Conservation (phyloP, 345 rosid species). For the Syzygium aromaticum region DNA sequence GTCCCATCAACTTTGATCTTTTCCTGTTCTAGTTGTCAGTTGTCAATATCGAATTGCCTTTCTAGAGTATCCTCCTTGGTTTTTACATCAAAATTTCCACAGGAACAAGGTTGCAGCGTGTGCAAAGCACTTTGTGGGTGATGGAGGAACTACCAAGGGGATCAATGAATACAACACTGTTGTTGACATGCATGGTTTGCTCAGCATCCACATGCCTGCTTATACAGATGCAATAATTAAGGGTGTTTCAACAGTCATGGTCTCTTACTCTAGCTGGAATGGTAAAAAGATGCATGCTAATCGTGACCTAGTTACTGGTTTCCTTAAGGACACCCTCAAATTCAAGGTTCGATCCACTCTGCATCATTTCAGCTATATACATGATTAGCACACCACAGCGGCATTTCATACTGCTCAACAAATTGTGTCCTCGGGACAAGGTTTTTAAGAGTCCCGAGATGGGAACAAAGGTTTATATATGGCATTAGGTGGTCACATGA, state of each 20-base stretch:
- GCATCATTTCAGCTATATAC: background rate
- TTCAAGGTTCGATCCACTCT: constrained; percentile 45
- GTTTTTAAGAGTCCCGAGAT: background rate
- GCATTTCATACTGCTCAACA: background rate
- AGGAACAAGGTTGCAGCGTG: constrained; percentile 94
- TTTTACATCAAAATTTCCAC: background rate
- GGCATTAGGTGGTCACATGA: background rate
- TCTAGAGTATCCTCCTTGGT: background rate
- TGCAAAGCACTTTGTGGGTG: constrained; percentile 95
- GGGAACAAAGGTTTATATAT: background rate
- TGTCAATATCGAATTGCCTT: background rate
- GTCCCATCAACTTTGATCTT: background rate
- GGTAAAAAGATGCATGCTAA: constrained; percentile 95
- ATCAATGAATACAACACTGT: constrained; percentile 78
- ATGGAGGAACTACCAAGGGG: constrained; percentile 92
- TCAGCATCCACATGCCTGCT: constrained; percentile 75
- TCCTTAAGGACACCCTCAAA: constrained; percentile 70
- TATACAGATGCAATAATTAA: constrained; percentile 67
- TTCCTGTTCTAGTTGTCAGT: background rate
- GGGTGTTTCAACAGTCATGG: constrained; percentile 90
- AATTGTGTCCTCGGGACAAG: background rate
- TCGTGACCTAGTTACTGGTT: constrained; percentile 56
- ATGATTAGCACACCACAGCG: background rate
- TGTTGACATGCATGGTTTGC: constrained; percentile 56
- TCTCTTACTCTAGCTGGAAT: constrained; percentile 95